These are phyloP conservation scores for Rhodotorula mucilaginosa DNA, from an alignment of 1,284 basidiomycete genomes.

Conservation along the genomic window DNA sequence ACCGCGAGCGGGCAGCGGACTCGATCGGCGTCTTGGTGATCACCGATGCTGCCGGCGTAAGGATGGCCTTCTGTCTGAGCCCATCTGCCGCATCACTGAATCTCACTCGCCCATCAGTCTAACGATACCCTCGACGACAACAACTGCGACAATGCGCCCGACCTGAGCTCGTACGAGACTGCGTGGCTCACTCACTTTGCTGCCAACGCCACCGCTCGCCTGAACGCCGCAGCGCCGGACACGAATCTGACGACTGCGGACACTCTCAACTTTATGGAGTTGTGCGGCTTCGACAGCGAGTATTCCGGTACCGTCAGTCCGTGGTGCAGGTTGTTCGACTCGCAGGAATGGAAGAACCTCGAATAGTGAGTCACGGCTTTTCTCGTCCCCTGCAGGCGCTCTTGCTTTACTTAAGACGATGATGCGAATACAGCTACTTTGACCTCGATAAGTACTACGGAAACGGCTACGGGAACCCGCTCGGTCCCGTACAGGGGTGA, in stretches of 20 bases:
- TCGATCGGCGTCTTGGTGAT: constrained; percentile 13
- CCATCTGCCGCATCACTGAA: background rate
- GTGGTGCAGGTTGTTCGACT: constrained; percentile 67
- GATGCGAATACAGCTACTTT: constrained; percentile 48
- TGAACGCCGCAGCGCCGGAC: constrained; percentile 59
- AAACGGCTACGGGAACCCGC: constrained; percentile 32
- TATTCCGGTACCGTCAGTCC: constrained; percentile 57
- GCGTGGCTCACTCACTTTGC: constrained; percentile 61
- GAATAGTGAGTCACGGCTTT: constrained; percentile 53
- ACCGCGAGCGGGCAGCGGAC: constrained; percentile 53
- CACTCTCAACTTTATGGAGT: constrained; percentile 61
- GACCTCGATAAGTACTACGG: constrained; percentile 75
- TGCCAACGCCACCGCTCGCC: constrained; percentile 59
- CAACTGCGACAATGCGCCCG: constrained; percentile 47
- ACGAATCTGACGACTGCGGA: constrained; percentile 62
- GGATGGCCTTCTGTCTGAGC: background rate
- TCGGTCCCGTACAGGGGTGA: constrained; percentile 65
- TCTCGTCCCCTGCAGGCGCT: no score
- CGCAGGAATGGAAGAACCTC: constrained; percentile 49
- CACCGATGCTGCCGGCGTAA: constrained; percentile 42
- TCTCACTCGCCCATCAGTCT: background rate
- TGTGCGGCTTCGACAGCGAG: constrained; percentile 66
- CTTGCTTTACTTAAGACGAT: background rate
- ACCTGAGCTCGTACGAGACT: constrained; percentile 26
- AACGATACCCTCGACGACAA: constrained; percentile 59